Evolutionary conservation across 2,329 filamentous ascomycete species (phyloP).

Genomic region (Trichoderma sp.): DNA sequence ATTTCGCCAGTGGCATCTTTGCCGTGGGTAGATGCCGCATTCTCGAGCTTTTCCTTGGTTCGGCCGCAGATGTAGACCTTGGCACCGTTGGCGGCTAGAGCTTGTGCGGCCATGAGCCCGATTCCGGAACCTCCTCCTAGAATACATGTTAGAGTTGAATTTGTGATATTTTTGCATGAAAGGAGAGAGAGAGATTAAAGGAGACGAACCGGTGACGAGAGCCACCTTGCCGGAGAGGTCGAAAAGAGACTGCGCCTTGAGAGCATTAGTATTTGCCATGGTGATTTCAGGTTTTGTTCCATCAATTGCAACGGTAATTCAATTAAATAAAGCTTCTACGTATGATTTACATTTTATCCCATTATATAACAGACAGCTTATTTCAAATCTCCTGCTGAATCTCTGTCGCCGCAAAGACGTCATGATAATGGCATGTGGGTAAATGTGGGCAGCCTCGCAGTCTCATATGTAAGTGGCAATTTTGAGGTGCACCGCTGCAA

Average conservation of each 20-base stretch:
- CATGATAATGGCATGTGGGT: background rate
- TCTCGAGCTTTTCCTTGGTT: slow-evolving; percentile 59
- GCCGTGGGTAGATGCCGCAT: slow-evolving; percentile 55
- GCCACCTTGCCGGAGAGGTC: slow-evolving; percentile 43
- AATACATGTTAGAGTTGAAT: background rate
- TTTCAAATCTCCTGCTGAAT: background rate
- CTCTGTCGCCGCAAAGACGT: background rate
- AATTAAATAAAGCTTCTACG: background rate
- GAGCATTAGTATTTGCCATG: background rate
- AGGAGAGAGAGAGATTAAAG: background rate
- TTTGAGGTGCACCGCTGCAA: background rate
- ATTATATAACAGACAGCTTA: background rate
- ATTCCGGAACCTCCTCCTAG: slow-evolving; percentile 58
- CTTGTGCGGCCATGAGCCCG: slow-evolving; percentile 65
- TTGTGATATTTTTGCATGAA: background rate
- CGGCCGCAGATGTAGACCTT: slow-evolving; percentile 70
- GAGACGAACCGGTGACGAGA: slow-evolving; percentile 41
- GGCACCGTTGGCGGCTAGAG: slow-evolving; percentile 63
- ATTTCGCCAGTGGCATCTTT: slow-evolving; percentile 54
- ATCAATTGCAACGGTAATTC: background rate
- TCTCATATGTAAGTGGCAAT: background rate
- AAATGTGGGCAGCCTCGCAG: background rate
- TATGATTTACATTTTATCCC: background rate
- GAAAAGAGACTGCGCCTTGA: slow-evolving; percentile 37
- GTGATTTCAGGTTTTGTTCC: background rate